Conservation (phyloP, 805 yeast genomes). For the Candida vartiovaarae region DNA sequence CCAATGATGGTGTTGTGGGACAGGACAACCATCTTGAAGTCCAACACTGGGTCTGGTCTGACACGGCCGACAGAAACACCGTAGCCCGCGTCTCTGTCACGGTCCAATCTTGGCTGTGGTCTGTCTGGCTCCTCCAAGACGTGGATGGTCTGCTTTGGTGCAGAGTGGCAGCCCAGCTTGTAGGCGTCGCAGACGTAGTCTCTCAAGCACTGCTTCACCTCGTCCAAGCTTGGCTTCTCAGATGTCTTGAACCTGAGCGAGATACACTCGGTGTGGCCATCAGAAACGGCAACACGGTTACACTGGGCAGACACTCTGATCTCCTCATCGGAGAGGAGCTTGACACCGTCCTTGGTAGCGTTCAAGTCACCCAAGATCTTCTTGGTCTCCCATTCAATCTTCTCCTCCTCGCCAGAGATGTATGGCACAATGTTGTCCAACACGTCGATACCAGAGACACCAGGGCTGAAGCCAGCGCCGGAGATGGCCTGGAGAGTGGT, state of each 20-base stretch:
- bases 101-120: conserved; percentile 96
- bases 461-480: conserved; percentile 98
- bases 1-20: conserved; percentile 97
- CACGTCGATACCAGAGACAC: conserved; percentile 91
- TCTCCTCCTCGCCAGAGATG: conserved; percentile 96
- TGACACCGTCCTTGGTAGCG: conserved; percentile 45
- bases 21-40: conserved; percentile 92
- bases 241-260: conserved; percentile 73
- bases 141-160: conserved; percentile 89
- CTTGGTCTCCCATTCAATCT: conserved; percentile 97
- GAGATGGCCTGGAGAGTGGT: conserved; percentile 96
- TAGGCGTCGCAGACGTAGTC: conserved; percentile 82
- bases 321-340: conserved; percentile 56
- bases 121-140: conserved; percentile 87
- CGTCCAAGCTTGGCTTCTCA: conserved; percentile 81
- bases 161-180: conserved; percentile 76
- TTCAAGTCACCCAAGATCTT: conserved; percentile 75
- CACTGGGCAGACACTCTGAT: conserved; percentile 92
- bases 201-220: conserved; percentile 61
- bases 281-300: conserved; percentile 93
- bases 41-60: conserved; percentile 89
- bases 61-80: conserved; percentile 94
- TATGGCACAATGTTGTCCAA: conserved; percentile 92
- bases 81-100: conserved; percentile 90
- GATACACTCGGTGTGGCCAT: conserved; percentile 96